Conservation (phyloP, 345 rosid genomes). For the Mangifera indica region DNA sequence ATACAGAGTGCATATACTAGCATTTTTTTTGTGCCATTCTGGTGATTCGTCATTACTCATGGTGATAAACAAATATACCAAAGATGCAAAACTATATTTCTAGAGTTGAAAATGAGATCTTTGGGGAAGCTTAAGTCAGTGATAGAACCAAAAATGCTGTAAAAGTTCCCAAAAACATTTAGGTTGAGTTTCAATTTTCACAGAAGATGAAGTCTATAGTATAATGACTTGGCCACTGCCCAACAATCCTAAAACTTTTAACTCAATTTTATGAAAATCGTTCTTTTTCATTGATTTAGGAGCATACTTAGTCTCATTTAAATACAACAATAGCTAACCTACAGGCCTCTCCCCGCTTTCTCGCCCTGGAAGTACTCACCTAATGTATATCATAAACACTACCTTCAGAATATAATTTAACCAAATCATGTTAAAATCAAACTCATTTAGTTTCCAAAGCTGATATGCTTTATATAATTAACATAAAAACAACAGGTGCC, state of each 20-base stretch:
- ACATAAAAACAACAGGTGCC: slow-evolving; percentile 3
- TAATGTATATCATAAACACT: not conserved
- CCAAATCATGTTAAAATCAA: not conserved
- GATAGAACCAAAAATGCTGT: not conserved
- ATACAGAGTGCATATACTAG: not conserved
- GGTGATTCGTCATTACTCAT: not conserved
- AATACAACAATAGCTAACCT: not conserved
- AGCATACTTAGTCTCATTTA: slow-evolving; percentile 1
- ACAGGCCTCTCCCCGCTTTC: not conserved
- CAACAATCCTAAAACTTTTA: not conserved
- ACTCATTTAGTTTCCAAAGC: not conserved
- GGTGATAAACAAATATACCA: not conserved
- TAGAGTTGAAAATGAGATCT: not conserved
- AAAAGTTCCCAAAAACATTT: not conserved
- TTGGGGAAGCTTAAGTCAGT: not conserved
- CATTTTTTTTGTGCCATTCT: not conserved
- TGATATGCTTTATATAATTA: not conserved
- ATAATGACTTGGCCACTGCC: too few species aligned
- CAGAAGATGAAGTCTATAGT: too few species aligned
- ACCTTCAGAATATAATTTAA: not conserved
- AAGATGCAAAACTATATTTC: not conserved
- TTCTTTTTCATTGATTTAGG: not conserved
- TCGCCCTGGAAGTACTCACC: not conserved
- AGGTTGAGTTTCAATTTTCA: not conserved
- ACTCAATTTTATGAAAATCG: not conserved